A percentile compares a stretch with the other conserved stretches of the same genome.
Evolutionary conservation across 139 green algal species (phyloP).

Genomic region (Chlamydomonas incerta): DNA sequence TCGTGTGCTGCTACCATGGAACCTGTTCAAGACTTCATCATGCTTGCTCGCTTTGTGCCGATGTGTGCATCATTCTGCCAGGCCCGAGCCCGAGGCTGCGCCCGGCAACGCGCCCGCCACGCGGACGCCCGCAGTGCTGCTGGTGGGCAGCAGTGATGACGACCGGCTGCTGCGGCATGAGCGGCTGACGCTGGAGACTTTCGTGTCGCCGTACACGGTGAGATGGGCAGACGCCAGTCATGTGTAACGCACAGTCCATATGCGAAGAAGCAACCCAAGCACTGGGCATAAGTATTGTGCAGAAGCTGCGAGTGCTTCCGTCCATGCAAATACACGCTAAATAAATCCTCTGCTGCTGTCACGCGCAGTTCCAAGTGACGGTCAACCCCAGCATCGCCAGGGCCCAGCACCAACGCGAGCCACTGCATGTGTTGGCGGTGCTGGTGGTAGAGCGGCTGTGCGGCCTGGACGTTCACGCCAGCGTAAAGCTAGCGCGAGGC

Average conservation of each 20-base stretch:
- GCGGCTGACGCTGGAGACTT: constrained; percentile 66
- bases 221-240: too few species aligned
- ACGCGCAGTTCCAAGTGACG: not conserved
- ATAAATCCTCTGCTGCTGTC: too few species aligned
- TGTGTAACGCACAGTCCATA: too few species aligned
- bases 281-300: too few species aligned
- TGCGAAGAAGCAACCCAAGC: too few species aligned
- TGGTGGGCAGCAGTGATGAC: constrained; percentile 71
- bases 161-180: constrained; percentile 76
- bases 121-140: constrained; percentile 55
- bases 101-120: not conserved
- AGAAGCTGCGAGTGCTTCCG: too few species aligned
- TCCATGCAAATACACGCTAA: too few species aligned
- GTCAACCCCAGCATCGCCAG: not conserved
- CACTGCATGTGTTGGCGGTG: constrained; percentile 55
- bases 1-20: too few species aligned
- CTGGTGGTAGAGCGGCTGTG: constrained; percentile 62
- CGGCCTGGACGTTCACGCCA: constrained; percentile 58
- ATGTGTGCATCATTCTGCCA: too few species aligned
- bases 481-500: not conserved
- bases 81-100: too few species aligned
- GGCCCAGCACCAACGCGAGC: not conserved
- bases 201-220: constrained; percentile 68
- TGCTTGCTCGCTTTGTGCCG: too few species aligned
- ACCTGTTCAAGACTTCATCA: too few species aligned